phyloP scores from a whole-genome alignment of 345 rosid species.

The Citrus cavaleriei region DNA sequence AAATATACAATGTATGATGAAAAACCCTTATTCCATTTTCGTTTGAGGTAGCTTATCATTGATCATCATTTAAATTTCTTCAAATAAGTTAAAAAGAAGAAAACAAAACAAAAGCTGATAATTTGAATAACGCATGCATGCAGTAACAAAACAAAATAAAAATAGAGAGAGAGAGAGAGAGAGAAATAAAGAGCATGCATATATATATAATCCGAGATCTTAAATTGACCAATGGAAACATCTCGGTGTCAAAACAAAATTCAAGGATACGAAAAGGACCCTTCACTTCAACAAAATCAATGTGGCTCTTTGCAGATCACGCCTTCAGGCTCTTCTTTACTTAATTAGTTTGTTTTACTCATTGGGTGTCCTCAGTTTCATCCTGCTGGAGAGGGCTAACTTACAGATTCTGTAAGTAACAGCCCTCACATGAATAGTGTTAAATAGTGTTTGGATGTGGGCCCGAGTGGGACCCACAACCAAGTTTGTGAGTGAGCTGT shows the following conservation, averaged over 20 bases:
- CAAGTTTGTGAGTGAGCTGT: no score
- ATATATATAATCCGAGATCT: not conserved
- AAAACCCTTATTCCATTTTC: not conserved
- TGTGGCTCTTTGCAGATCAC: conserved; percentile 7
- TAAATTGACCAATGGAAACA: conserved; percentile 22
- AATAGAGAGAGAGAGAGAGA: not conserved
- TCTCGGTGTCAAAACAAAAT: conserved; percentile 26
- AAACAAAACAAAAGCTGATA: not conserved
- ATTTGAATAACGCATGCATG: not conserved
- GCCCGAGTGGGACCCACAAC: no score
- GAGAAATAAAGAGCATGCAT: not conserved
- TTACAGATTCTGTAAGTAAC: no score
- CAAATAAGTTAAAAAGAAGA: not conserved
- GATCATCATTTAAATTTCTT: not conserved
- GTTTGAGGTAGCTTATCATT: not conserved
- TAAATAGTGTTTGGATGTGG: no score
- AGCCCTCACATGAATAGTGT: no score
- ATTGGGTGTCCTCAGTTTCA: conserved; percentile 7
- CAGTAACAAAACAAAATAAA: not conserved
- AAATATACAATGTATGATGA: no score
- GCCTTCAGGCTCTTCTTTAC: not conserved
- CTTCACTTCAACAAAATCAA: conserved; percentile 40
- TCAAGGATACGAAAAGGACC: conserved; percentile 50
- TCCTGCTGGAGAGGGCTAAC: no score
- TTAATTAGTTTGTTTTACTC: not conserved